Evolutionary conservation across 2,329 filamentous ascomycete species (phyloP), one percentile per base, ranked within the genome.

Genomic region (Aschersonia sp.): DNA sequence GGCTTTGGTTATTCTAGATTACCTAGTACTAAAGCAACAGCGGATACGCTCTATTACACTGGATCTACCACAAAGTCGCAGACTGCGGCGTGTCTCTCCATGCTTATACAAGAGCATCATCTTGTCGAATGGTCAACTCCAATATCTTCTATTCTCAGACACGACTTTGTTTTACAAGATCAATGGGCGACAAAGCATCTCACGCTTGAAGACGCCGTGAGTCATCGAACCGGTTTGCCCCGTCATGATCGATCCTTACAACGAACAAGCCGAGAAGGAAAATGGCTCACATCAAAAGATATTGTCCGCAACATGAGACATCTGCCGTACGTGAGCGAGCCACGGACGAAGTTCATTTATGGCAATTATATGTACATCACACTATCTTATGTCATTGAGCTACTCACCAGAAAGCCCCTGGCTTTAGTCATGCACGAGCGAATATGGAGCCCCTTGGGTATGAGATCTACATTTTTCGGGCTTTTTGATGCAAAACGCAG

Each of bases 11-110:
- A 50, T 29, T 56, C 60, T 4, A 58, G 55, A 0, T 40, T 60
- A 7, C 59, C 51, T 51, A 70, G 67, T 64, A 65, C 30, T 62
- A 66, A 51, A 59, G 69, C 51, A 52, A 66, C 53, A 56, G 63
- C 44, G 48, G 61, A 71, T 35, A 78, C 75, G 0, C 61, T 80
- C 3, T 79, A 73, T 60, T 74, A 72, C 51, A 65, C 65, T 2
- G 77, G 69, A 2, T 77, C 73, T 43, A 77, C 69, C 2, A 77
- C 74, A 20, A 80, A 80, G 56, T 70, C 73, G 5, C 68, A 75
- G 48, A 72, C 69, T 0, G 69, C 70, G 1, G 73, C 74, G 1
- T 62, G 65, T 0, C 57, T 80, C 4, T 56, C 78, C 2, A 67
- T 71, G 1, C 55, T 75, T 3, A 66, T 78, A 7, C 61, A 76